A percentile compares a stretch with the other conserved stretches of the same genome.
Evolutionary conservation across 2,329 filamentous ascomycete genomes (phyloP).

Genomic region (Trichoderma sp.): DNA sequence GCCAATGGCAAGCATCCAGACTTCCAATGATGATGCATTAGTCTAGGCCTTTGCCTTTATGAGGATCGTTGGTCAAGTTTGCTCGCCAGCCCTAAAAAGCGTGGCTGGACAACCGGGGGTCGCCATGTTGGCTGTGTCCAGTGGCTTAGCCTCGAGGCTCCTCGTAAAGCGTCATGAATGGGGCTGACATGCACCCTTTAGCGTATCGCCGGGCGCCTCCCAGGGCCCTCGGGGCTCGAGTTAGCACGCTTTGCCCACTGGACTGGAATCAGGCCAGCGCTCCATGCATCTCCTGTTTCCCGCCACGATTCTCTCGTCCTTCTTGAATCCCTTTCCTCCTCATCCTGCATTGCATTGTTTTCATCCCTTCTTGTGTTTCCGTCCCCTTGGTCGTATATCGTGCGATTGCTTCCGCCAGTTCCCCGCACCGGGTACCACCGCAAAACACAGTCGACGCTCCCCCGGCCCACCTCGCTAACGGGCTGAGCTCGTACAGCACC

Average conservation of each 20-base stretch:
- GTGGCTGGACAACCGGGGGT: not conserved
- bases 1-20: not conserved
- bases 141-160: constrained; percentile 13
- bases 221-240: not conserved
- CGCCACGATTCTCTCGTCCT: not conserved
- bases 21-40: not conserved
- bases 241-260: constrained; percentile 5
- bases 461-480: constrained; percentile 17
- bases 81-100: not conserved
- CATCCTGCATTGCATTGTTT: not conserved
- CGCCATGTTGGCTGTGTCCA: constrained; percentile 9
- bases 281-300: not conserved
- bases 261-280: constrained; percentile 1
- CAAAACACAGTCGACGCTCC: not conserved
- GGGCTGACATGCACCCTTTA: constrained; percentile 12
- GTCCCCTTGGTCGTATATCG: not conserved
- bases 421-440: constrained; percentile 6
- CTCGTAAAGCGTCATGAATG: constrained; percentile 15
- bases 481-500: constrained; percentile 2
- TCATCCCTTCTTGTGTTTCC: not conserved
- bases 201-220: constrained; percentile 13
- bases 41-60: not conserved
- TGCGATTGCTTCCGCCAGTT: not conserved
- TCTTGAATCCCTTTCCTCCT: not conserved
- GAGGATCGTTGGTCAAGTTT: not conserved